Conservation (phyloP, 352 stramenopile genomes). For the Globisporangium irregulare region DNA sequence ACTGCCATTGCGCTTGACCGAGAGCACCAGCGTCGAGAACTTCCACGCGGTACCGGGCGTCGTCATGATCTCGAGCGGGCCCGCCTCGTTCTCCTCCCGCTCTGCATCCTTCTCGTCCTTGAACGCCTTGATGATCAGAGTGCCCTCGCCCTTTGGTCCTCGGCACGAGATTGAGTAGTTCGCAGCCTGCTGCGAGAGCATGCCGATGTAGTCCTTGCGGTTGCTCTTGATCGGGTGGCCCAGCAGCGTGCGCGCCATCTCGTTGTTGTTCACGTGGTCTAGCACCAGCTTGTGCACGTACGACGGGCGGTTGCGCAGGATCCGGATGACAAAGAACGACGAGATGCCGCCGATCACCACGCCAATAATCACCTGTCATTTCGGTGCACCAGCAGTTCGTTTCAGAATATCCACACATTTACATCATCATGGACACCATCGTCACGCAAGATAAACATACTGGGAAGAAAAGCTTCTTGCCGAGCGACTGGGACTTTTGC, state of each 20-base stretch:
- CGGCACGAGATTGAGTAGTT: slow-evolving; percentile 74
- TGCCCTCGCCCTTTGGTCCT: slow-evolving; percentile 65
- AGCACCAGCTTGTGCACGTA: slow-evolving; percentile 82
- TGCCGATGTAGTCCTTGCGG: slow-evolving; percentile 59
- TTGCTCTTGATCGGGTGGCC: slow-evolving; percentile 75
- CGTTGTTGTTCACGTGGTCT: slow-evolving; percentile 73
- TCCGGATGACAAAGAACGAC: slow-evolving; percentile 72
- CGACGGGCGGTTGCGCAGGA: slow-evolving; percentile 70
- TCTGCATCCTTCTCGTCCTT: slow-evolving; percentile 39
- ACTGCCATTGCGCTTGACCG: slow-evolving; percentile 55
- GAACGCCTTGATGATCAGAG: slow-evolving; percentile 71
- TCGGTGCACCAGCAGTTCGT: neutral
- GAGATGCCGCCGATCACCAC: slow-evolving; percentile 62
- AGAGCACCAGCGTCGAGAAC: slow-evolving; percentile 70
- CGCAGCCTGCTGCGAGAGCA: slow-evolving; percentile 49
- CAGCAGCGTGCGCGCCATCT: slow-evolving; percentile 50
- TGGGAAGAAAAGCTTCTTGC: slow-evolving; percentile 70
- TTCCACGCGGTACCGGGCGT: slow-evolving; percentile 72
- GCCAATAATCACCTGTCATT: slow-evolving; percentile 36
- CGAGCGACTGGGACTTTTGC: slow-evolving; percentile 57
- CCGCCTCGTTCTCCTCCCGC: slow-evolving; percentile 4
- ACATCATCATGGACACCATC: neutral
- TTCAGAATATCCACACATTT: neutral
- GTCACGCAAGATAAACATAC: slow-evolving; percentile 14
- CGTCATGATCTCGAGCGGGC: slow-evolving; percentile 33